phyloP scores from a whole-genome alignment of 2,329 filamentous ascomycete species.

The Aspergillus brunneoviolaceus region DNA sequence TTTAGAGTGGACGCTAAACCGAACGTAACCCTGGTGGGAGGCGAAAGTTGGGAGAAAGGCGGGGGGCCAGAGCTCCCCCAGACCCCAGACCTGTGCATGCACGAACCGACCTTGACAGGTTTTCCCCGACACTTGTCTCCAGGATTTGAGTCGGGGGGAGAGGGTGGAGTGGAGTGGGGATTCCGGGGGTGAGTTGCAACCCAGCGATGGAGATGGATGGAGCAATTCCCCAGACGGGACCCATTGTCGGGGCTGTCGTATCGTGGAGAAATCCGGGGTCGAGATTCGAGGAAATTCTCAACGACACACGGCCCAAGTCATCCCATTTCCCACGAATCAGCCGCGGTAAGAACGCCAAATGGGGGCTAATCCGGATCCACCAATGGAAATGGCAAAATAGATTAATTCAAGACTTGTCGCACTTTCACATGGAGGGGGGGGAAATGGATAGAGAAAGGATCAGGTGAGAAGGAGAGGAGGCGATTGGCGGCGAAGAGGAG shows the following conservation, averaged over 20 bases:
- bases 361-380: constrained; percentile 29
- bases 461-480: neutral
- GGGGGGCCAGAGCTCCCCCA: constrained; percentile 14
- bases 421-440: constrained; percentile 2
- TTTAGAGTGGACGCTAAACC: constrained; percentile 4
- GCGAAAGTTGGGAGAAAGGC: constrained; percentile 11
- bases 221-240: constrained; percentile 2
- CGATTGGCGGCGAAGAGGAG: neutral
- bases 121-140: constrained; percentile 11
- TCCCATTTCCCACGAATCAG: constrained; percentile 33
- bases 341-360: neutral
- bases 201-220: constrained; percentile 8
- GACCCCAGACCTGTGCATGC: constrained; percentile 19
- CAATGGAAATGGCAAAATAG: constrained; percentile 23
- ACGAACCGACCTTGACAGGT: constrained; percentile 18
- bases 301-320: constrained; percentile 11
- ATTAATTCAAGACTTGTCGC: neutral
- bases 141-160: constrained; percentile 11
- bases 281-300: constrained; percentile 36
- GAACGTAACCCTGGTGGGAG: constrained; percentile 10
- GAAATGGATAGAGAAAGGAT: neutral
- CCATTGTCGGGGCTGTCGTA: neutral
- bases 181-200: constrained; percentile 15
- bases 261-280: constrained; percentile 26
- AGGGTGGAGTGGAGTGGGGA: constrained; percentile 25